Conservation (phyloP, 768 basidiomycete genomes). For the Termitomyces bulborhizus region DNA sequence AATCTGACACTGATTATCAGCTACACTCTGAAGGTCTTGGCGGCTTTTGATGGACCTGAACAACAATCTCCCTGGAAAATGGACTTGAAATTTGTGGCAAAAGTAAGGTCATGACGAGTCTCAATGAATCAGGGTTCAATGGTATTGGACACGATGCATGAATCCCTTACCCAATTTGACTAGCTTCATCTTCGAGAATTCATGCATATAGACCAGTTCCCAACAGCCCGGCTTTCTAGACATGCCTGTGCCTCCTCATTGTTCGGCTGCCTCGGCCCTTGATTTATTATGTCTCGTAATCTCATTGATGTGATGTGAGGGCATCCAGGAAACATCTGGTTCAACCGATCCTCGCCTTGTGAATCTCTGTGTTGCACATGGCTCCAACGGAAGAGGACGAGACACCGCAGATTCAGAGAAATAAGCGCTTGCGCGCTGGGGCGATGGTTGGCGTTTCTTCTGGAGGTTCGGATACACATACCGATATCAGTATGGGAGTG, state of each 20-base stretch:
- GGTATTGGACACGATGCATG: no score
- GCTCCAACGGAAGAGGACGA: constrained; percentile 31
- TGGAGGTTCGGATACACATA: constrained; percentile 4
- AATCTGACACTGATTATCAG: not conserved
- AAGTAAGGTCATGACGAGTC: no score
- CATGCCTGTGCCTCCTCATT: not conserved
- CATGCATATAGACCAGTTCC: no score
- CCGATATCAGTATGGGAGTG: no score
- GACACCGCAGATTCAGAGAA: constrained; percentile 62
- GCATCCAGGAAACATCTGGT: not conserved
- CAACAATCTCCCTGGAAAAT: not conserved
- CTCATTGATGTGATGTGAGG: not conserved
- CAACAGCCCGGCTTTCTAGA: no score
- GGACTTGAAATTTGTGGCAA: no score
- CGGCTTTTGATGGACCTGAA: not conserved
- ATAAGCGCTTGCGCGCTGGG: constrained; percentile 54
- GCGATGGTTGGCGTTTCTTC: constrained; percentile 38
- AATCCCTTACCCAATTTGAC: not conserved
- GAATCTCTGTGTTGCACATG: not conserved
- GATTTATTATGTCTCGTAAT: no score
- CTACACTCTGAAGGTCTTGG: no score
- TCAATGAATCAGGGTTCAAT: no score
- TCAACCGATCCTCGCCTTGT: not conserved
- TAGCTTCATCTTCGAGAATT: not conserved
- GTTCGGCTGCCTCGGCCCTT: not conserved